phyloP scores from a whole-genome alignment of 208 protist genomes.

The Trypanosoma scelopori region DNA sequence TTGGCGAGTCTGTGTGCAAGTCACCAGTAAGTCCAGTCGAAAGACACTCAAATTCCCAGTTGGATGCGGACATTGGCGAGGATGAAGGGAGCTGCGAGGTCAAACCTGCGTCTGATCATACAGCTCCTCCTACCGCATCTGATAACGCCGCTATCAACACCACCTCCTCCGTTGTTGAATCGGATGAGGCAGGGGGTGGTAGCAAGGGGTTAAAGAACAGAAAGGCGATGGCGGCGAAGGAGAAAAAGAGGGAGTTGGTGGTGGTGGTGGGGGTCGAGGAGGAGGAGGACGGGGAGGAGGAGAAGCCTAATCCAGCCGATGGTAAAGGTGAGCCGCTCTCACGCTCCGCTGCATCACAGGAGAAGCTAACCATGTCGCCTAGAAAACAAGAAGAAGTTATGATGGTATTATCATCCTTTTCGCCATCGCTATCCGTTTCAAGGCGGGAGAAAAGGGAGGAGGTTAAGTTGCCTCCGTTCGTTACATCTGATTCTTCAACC shows the following conservation, averaged over 20 bases:
- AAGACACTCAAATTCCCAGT: background rate
- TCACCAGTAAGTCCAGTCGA: background rate
- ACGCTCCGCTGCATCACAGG: background rate
- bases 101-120: background rate
- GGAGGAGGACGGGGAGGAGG: too few relatives aligned
- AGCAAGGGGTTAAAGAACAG: background rate
- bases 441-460: background rate
- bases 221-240: background rate
- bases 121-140: background rate
- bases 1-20: background rate
- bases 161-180: background rate
- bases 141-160: background rate
- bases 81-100: background rate
- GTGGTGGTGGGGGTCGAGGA: background rate
- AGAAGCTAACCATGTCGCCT: background rate
- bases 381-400: background rate
- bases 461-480: background rate
- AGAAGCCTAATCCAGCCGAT: background rate
- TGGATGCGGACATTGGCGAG: background rate
- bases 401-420: background rate
- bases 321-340: background rate
- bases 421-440: background rate
- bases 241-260: background rate
- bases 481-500: constrained; percentile 2
- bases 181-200: background rate